Conservation (phyloP, 768 basidiomycete species). For the Boletellus sp. region DNA sequence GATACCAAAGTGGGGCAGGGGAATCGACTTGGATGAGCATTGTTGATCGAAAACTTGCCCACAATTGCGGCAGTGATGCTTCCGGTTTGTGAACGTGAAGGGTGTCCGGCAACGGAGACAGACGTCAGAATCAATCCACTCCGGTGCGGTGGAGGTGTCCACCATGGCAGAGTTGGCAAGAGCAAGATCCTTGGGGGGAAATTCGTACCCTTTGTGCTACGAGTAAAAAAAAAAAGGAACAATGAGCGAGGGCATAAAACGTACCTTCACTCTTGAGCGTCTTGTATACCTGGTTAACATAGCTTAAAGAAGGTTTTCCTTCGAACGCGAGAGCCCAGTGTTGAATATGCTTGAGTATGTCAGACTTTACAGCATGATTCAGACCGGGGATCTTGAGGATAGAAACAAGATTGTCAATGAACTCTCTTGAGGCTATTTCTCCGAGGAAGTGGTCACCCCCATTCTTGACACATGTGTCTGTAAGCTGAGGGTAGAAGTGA, state of each 20-base stretch:
- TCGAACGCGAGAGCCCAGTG: conserved; percentile 93
- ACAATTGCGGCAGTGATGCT: conserved; percentile 98
- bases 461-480: conserved; percentile 94
- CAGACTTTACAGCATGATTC: conserved; percentile 79
- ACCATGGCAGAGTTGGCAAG: conserved; percentile 79
- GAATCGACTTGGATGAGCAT: conserved; percentile 81
- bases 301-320: conserved; percentile 67
- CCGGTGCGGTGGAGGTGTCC: conserved; percentile 86
- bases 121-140: conserved; percentile 96
- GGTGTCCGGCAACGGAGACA: conserved; percentile 89
- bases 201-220: conserved; percentile 59
- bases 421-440: conserved; percentile 85
- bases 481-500: conserved; percentile 49
- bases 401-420: conserved; percentile 89
- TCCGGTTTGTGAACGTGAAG: conserved; percentile 94
- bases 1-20: conserved; percentile 92
- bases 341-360: conserved; percentile 77
- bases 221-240: not conserved
- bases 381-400: conserved; percentile 75
- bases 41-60: conserved; percentile 94
- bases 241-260: conserved; percentile 10
- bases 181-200: conserved; percentile 75
- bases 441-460: conserved; percentile 87
- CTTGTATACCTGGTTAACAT: conserved; percentile 79
- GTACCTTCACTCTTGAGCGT: conserved; percentile 71